These are phyloP conservation scores for Senna siamea DNA, from an alignment of 306 rosid species.

Conservation along the genomic window DNA sequence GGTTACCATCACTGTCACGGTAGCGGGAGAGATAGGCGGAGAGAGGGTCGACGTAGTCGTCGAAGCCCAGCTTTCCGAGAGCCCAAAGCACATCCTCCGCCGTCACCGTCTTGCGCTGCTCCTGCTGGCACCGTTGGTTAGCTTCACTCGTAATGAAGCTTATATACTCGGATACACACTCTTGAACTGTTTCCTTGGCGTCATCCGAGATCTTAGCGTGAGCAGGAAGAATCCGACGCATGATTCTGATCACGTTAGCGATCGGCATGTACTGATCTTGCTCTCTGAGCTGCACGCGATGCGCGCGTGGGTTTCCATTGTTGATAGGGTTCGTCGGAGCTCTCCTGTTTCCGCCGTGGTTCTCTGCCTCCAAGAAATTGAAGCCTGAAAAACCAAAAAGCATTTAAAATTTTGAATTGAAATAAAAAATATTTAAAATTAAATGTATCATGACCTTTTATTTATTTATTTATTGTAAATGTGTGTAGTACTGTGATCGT, in stretches of 20 bases:
- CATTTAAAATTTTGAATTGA: too few relatives aligned
- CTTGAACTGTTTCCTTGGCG: conserved; percentile 68
- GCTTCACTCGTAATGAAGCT: conserved; percentile 73
- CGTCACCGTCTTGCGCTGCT: conserved; percentile 66
- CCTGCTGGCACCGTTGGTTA: conserved; percentile 59
- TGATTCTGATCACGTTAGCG: conserved; percentile 64
- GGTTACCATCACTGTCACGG: conserved; percentile 43
- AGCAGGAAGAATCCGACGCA: conserved; percentile 59
- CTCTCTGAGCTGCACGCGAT: conserved; percentile 27
- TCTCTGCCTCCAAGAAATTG: neutral
- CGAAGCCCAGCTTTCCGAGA: conserved; percentile 62
- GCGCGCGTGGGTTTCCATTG: neutral
- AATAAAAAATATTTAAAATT: too few relatives aligned
- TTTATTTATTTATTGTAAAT: neutral
- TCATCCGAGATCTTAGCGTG: conserved; percentile 72
- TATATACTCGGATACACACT: conserved; percentile 66
- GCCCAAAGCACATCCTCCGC: conserved; percentile 72
- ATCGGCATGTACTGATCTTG: conserved; percentile 72
- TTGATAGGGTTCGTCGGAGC: neutral
- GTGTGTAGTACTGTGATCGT: neutral
- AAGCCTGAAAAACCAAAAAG: neutral
- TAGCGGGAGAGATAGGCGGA: conserved; percentile 45
- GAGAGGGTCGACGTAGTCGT: conserved; percentile 56
- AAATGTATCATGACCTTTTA: too few relatives aligned
- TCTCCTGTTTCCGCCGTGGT: neutral